These are phyloP conservation scores for Knoxdaviesia proteae DNA, from an alignment of 2,329 filamentous ascomycete genomes.

Conservation along the genomic window DNA sequence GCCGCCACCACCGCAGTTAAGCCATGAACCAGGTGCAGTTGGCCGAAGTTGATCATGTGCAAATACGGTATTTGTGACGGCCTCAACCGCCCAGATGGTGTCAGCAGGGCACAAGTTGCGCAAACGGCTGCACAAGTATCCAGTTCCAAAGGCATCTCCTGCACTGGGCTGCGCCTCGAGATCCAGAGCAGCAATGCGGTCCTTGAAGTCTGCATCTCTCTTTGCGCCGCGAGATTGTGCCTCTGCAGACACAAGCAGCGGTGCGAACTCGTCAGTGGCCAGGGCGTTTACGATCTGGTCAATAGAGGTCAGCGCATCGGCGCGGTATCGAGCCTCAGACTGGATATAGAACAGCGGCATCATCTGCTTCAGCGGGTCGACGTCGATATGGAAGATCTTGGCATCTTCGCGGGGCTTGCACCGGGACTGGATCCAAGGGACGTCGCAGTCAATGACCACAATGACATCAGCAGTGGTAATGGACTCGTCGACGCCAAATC, in stretches of 20 bases:
- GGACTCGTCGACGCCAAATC: constrained; percentile 51
- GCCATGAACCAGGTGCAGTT: constrained; percentile 48
- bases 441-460: constrained; percentile 70
- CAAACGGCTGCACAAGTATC: constrained; percentile 14
- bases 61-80: constrained; percentile 49
- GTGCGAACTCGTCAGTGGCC: constrained; percentile 4
- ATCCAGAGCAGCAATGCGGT: constrained; percentile 32
- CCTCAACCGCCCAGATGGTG: constrained; percentile 59
- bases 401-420: constrained; percentile 31
- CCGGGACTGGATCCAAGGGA: constrained; percentile 79
- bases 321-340: constrained; percentile 43
- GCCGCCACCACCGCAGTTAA: constrained; percentile 65
- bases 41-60: constrained; percentile 53
- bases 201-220: constrained; percentile 2
- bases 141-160: constrained; percentile 28
- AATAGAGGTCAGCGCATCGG: constrained; percentile 42
- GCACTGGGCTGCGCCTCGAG: constrained; percentile 32
- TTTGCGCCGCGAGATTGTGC: too few species aligned
- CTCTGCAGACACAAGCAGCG: too few species aligned
- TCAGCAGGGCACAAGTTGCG: constrained; percentile 16
- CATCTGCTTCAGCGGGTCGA: constrained; percentile 46
- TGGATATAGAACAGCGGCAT: constrained; percentile 57
- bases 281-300: constrained; percentile 49
- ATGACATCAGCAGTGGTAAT: constrained; percentile 69
- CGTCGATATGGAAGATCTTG: constrained; percentile 41